phyloP scores from a whole-genome alignment of 495 filamentous ascomycete species.

The Aspergillus cavernicola region DNA sequence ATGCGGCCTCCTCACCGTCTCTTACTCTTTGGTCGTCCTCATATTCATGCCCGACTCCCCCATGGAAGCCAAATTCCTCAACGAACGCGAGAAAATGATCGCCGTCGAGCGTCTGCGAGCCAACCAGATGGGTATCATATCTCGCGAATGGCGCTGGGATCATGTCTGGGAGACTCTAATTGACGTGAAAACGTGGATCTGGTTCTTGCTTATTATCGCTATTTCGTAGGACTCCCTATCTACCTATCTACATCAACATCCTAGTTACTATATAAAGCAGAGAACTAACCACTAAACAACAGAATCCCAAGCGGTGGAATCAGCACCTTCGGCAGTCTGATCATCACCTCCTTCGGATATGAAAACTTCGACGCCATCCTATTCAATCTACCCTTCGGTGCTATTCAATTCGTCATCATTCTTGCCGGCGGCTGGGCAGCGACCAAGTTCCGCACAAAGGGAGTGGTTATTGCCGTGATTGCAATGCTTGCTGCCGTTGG shows the following conservation, averaged over 20 bases:
- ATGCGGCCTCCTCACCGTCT: conserved; percentile 38
- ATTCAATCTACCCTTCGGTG: conserved; percentile 33
- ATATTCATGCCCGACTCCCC: conserved; percentile 50
- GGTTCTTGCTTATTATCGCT: conserved; percentile 24
- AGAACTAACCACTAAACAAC: not conserved
- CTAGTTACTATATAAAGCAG: not conserved
- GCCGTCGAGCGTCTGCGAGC: conserved; percentile 50
- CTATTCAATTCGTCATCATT: conserved; percentile 43
- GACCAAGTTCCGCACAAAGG: conserved; percentile 23
- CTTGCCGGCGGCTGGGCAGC: conserved; percentile 45
- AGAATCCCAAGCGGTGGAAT: conserved; percentile 34
- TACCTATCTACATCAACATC: not conserved
- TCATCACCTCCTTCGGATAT: conserved; percentile 38
- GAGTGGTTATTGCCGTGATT: conserved; percentile 17
- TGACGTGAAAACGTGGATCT: conserved; percentile 41
- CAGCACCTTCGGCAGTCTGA: conserved; percentile 31
- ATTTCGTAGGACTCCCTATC: conserved; percentile 19
- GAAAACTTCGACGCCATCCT: conserved; percentile 28
- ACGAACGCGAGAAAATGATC: conserved; percentile 41
- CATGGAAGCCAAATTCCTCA: conserved; percentile 41
- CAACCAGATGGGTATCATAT: conserved; percentile 54
- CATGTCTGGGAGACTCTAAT: conserved; percentile 43
- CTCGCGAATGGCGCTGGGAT: conserved; percentile 43
- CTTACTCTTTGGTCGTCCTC: conserved; percentile 35
- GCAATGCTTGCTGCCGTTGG: conserved; percentile 18